Conservation (phyloP, 495 filamentous ascomycete species). For the Penicillium crystallinum region DNA sequence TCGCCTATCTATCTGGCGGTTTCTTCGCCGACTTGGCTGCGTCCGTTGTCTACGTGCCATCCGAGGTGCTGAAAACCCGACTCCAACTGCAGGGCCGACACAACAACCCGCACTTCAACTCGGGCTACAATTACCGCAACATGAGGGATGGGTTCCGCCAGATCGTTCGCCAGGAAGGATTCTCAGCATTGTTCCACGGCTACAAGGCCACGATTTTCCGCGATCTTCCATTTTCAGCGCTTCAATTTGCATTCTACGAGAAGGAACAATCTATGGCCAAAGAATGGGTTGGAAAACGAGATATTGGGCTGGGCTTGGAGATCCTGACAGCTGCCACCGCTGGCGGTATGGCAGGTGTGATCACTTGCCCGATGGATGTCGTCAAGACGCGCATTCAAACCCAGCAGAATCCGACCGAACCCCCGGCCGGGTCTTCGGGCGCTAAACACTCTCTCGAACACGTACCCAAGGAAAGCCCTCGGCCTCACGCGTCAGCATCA, state of each 20-base stretch:
- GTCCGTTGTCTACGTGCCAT: slow-evolving; percentile 88
- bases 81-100: slow-evolving; percentile 90
- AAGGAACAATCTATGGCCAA: slow-evolving; percentile 80
- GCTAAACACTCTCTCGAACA: slow-evolving; percentile 23
- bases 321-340: slow-evolving; percentile 87
- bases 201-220: slow-evolving; percentile 92
- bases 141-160: slow-evolving; percentile 75
- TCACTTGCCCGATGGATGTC: slow-evolving; percentile 94
- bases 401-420: slow-evolving; percentile 58
- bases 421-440: slow-evolving; percentile 14
- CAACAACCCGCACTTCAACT: slow-evolving; percentile 89
- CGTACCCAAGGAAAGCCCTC: slow-evolving; percentile 33
- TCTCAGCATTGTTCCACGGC: slow-evolving; percentile 83
- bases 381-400: slow-evolving; percentile 98
- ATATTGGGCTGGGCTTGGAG: slow-evolving; percentile 81
- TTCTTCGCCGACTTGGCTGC: slow-evolving; percentile 91
- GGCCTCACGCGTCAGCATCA: slow-evolving; percentile 25
- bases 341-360: slow-evolving; percentile 86
- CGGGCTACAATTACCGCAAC: slow-evolving; percentile 88
- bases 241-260: slow-evolving; percentile 98
- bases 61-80: slow-evolving; percentile 92
- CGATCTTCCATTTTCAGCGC: slow-evolving; percentile 89
- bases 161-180: slow-evolving; percentile 76
- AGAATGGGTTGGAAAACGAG: slow-evolving; percentile 61
- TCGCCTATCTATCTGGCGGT: slow-evolving; percentile 82